phyloP scores from a whole-genome alignment of 371 early-diverging fungal species.

The Mortierella sp. region DNA sequence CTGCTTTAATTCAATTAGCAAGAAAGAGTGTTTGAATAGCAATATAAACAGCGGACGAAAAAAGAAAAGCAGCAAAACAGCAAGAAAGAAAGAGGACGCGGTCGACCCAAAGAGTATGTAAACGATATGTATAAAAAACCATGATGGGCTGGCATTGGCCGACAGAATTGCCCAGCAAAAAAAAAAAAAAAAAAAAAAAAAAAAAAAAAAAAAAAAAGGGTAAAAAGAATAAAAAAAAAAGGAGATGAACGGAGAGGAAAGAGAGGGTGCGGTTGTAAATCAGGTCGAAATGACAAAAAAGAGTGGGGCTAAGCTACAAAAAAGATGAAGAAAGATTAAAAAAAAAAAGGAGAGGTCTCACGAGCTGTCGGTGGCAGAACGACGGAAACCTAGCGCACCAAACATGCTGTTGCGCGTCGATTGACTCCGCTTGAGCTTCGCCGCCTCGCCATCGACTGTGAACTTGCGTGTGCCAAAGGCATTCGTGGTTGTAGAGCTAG shows the following conservation, averaged over 20 bases:
- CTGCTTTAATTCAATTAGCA: background rate
- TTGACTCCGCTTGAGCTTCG: slow-evolving; percentile 14
- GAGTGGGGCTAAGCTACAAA: no score
- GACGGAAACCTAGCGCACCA: slow-evolving; percentile 13
- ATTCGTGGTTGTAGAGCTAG: background rate
- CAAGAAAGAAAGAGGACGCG: background rate
- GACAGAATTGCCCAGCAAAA: background rate
- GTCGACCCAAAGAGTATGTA: no score
- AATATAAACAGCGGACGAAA: background rate
- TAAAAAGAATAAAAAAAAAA: background rate
- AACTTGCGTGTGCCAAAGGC: slow-evolving; percentile 13
- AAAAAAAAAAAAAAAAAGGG: background rate
- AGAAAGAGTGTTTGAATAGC: background rate
- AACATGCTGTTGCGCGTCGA: slow-evolving; percentile 13
- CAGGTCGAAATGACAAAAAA: no score
- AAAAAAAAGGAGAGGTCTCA: background rate
- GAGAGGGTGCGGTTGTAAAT: background rate
- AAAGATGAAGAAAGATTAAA: background rate
- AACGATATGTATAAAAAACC: no score
- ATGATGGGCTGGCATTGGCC: background rate
- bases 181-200: background rate
- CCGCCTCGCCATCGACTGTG: slow-evolving; percentile 1
- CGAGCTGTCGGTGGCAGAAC: slow-evolving; percentile 5
- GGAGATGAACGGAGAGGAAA: background rate
- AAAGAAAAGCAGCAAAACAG: slow-evolving; percentile 1